These are phyloP conservation scores for Cercospora canescens DNA, from an alignment of 2,329 filamentous ascomycete species.

Conservation along the genomic window DNA sequence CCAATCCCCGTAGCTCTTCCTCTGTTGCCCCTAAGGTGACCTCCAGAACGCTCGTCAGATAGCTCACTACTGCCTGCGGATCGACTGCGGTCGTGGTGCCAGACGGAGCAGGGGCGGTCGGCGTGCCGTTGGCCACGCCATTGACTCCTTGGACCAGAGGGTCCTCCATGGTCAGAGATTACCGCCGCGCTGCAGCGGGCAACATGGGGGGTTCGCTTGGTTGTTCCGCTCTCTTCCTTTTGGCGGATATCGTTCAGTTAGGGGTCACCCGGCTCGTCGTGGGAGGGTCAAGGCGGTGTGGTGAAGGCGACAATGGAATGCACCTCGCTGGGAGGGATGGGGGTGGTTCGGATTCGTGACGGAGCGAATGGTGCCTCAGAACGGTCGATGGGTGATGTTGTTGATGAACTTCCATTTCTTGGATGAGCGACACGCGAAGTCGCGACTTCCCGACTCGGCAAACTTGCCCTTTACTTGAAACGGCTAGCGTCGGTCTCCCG, in stretches of 20 bases:
- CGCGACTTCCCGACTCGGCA: neutral
- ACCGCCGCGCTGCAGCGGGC: constrained; percentile 4
- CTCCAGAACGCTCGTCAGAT: constrained; percentile 50
- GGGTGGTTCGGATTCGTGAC: neutral
- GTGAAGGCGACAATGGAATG: neutral
- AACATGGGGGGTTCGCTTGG: constrained; percentile 1
- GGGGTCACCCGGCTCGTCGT: neutral
- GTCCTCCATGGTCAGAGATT: constrained; percentile 37
- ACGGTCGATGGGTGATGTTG: constrained; percentile 1
- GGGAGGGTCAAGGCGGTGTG: neutral
- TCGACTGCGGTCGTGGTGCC: constrained; percentile 38
- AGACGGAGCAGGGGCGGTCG: constrained; percentile 27
- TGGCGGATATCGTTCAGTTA: constrained; percentile 3
- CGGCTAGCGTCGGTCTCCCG: neutral
- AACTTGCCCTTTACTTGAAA: neutral
- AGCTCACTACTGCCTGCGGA: constrained; percentile 49
- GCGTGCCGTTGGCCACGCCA: constrained; percentile 35
- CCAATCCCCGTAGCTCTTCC: constrained; percentile 75
- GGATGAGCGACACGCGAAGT: neutral
- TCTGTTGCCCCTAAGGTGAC: constrained; percentile 55
- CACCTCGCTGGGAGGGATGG: neutral
- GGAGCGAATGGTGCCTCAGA: neutral
- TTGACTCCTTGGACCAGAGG: constrained; percentile 38
- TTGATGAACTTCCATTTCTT: constrained; percentile 1
- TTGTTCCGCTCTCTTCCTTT: neutral